Evolutionary conservation across 371 early-diverging fungal genomes (phyloP).

Genomic region (Amoeboaphelidium occidentale): DNA sequence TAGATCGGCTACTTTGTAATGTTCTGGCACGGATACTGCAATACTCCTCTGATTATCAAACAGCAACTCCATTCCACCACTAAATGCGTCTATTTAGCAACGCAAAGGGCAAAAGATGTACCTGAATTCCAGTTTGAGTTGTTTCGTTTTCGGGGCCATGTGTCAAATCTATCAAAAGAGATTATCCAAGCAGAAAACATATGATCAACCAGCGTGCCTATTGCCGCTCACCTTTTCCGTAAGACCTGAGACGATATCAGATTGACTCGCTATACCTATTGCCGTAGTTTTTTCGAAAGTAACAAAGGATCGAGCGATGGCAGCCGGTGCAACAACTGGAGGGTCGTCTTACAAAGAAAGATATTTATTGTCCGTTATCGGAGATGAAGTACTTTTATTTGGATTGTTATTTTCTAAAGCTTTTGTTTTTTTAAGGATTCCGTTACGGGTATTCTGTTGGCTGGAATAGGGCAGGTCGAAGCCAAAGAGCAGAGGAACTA

Average conservation of each 20-base stretch:
- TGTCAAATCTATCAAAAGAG: no score
- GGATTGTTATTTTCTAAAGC: no score
- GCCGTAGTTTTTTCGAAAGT: no score
- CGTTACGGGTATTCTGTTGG: constrained; percentile 85
- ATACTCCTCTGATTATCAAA: constrained; percentile 45
- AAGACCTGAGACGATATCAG: no score
- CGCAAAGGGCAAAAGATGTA: neutral
- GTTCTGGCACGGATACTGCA: constrained; percentile 23
- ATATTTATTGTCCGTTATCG: constrained; percentile 75
- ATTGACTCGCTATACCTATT: no score
- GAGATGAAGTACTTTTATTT: constrained; percentile 94
- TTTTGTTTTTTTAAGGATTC: no score
- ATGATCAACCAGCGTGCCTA: no score
- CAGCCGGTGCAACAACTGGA: no score
- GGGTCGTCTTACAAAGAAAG: constrained; percentile 37
- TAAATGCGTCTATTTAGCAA: constrained; percentile 5
- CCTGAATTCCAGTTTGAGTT: constrained; percentile 1
- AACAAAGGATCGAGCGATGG: no score
- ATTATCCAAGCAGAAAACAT: no score
- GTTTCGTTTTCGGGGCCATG: no score
- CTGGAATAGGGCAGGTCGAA: constrained; percentile 81
- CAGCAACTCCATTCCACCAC: constrained; percentile 82
- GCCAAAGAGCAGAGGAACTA: constrained; percentile 56
- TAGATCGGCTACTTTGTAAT: constrained; percentile 37
- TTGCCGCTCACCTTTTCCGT: no score